Percentiles rank a stretch among this genome's conserved stretches.
These are phyloP conservation scores for Candida adriatica DNA, from an alignment of 805 yeast genomes.

Conservation along the genomic window DNA sequence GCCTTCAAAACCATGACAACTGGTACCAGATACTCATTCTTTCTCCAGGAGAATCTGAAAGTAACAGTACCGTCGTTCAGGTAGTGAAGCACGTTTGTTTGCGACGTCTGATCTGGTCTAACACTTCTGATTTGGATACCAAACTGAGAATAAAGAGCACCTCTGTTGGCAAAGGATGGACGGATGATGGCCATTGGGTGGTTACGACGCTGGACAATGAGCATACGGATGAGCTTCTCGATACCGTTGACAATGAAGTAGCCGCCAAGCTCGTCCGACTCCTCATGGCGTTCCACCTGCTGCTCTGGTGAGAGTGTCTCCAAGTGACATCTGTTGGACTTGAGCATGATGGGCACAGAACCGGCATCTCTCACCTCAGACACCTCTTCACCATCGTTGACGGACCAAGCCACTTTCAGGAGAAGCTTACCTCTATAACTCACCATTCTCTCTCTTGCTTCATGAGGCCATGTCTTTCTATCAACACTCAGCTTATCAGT, in stretches of 20 bases:
- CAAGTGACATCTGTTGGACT: constrained; percentile 86
- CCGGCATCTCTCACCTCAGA: constrained; percentile 88
- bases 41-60: constrained; percentile 94
- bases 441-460: constrained; percentile 83
- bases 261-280: constrained; percentile 94
- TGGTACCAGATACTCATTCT: constrained; percentile 91
- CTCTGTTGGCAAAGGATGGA: constrained; percentile 91
- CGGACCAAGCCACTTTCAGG: constrained; percentile 75
- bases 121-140: constrained; percentile 95
- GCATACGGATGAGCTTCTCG: constrained; percentile 93
- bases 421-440: constrained; percentile 75
- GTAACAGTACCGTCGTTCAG: constrained; percentile 94
- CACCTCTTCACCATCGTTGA: constrained; percentile 81
- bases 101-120: constrained; percentile 96
- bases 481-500: constrained; percentile 69
- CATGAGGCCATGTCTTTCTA: constrained; percentile 76
- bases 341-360: constrained; percentile 83
- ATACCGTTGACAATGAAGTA: constrained; percentile 92
- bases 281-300: constrained; percentile 74
- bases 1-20: constrained; percentile 91
- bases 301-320: constrained; percentile 78
- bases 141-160: constrained; percentile 77
- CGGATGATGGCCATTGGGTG: constrained; percentile 97
- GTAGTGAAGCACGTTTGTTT: constrained; percentile 95
- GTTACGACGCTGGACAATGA: constrained; percentile 95